Percentiles rank a stretch among this genome's conserved stretches.
Evolutionary conservation across 441 rosid species (phyloP).

Genomic region (Populus tomentosa): DNA sequence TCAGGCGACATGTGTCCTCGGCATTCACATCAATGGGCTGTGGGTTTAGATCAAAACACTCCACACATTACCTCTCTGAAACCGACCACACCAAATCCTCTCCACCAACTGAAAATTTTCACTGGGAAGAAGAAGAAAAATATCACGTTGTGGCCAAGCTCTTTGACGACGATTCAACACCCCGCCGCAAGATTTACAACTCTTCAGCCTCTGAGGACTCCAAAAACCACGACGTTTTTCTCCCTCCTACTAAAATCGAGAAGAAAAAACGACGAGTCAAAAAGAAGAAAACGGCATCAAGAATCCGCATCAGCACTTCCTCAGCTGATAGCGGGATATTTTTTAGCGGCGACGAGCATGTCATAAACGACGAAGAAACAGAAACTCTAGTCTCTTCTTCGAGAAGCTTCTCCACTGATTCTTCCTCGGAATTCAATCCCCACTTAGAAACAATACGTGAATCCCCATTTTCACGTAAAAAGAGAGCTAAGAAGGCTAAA

Average conservation of each 20-base stretch:
- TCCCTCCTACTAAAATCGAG: slow-evolving; percentile 18
- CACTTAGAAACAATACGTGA: slow-evolving; percentile 25
- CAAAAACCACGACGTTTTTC: slow-evolving; percentile 10
- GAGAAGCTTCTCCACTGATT: slow-evolving; percentile 46
- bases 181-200: slow-evolving; percentile 47
- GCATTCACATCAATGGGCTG: slow-evolving; percentile 39
- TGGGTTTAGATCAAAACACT: slow-evolving; percentile 27
- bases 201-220: slow-evolving; percentile 26
- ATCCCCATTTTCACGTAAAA: slow-evolving; percentile 15
- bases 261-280: slow-evolving; percentile 27
- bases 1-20: slow-evolving; percentile 43
- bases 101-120: slow-evolving; percentile 33
- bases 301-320: slow-evolving; percentile 39
- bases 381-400: slow-evolving; percentile 52
- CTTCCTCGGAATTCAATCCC: slow-evolving; percentile 31
- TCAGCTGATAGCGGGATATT: slow-evolving; percentile 39
- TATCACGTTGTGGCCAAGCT: slow-evolving; percentile 48
- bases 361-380: slow-evolving; percentile 32
- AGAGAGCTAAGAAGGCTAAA: slow-evolving; percentile 20
- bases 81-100: slow-evolving; percentile 24
- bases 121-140: slow-evolving; percentile 51
- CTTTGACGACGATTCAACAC: slow-evolving; percentile 24
- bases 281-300: slow-evolving; percentile 26
- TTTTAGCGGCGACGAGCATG: slow-evolving; percentile 33
- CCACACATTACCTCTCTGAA: slow-evolving; percentile 22